Evolutionary conservation across 345 rosid genomes (phyloP).

Genomic region (Heritiera littoralis): DNA sequence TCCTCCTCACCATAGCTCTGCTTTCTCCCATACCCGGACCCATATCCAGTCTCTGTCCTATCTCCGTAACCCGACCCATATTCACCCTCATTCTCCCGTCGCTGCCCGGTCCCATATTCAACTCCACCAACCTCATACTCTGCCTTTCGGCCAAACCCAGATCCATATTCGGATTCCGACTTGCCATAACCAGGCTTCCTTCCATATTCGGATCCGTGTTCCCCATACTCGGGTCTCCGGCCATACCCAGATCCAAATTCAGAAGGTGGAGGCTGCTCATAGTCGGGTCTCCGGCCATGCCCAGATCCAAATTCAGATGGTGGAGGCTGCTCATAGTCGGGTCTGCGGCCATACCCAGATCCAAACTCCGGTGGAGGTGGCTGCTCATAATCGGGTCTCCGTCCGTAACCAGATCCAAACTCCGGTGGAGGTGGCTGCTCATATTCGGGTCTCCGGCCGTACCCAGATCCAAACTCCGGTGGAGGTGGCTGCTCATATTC

Average conservation of each 20-base stretch:
- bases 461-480: slow-evolving; percentile 31
- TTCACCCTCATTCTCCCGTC: slow-evolving; percentile 1
- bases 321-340: not conserved
- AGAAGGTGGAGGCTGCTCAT: not conserved
- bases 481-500: not conserved
- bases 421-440: slow-evolving; percentile 14
- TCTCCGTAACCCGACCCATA: slow-evolving; percentile 46
- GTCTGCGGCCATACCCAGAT: slow-evolving; percentile 27
- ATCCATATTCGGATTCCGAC: slow-evolving; percentile 23
- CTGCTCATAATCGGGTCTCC: slow-evolving; percentile 9
- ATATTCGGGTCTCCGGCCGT: slow-evolving; percentile 18
- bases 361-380: not conserved
- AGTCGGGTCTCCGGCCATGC: slow-evolving; percentile 15
- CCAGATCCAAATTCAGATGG: too few species aligned
- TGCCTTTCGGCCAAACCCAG: slow-evolving; percentile 42
- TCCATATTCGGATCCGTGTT: slow-evolving; percentile 31
- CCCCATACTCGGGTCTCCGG: slow-evolving; percentile 30
- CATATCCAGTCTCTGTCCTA: slow-evolving; percentile 24
- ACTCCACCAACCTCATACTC: slow-evolving; percentile 34
- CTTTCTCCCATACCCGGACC: slow-evolving; percentile 17
- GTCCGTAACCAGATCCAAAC: slow-evolving; percentile 32
- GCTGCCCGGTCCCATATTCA: slow-evolving; percentile 10
- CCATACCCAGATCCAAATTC: not conserved
- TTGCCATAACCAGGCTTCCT: slow-evolving; percentile 8
- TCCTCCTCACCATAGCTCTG: slow-evolving; percentile 30